Conservation (phyloP, 73 alveolate genomes). For the Halteria grandinella region DNA sequence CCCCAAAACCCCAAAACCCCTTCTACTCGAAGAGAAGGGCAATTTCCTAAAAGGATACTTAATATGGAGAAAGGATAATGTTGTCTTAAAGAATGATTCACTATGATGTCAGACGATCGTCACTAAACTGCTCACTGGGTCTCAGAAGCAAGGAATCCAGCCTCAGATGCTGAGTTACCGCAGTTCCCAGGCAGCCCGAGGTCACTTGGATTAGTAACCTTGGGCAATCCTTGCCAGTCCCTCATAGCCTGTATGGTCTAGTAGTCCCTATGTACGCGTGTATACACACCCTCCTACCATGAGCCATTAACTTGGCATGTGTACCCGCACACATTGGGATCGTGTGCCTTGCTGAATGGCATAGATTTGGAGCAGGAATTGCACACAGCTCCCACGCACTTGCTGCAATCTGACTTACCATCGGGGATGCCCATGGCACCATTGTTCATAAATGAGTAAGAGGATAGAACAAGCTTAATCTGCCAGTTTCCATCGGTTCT, state of each 20-base stretch:
- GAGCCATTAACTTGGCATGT: conserved; percentile 73
- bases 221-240: conserved; percentile 89
- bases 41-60: too few relatives aligned
- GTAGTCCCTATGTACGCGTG: conserved; percentile 96
- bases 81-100: too few relatives aligned
- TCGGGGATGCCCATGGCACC: conserved; percentile 96
- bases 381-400: conserved; percentile 81
- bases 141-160: too few relatives aligned
- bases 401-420: conserved; percentile 89
- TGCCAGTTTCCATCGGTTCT: conserved; percentile 94
- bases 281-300: conserved; percentile 92
- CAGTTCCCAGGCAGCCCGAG: conserved; percentile 79
- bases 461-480: conserved; percentile 83
- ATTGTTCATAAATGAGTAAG: conserved; percentile 87
- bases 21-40: too few relatives aligned
- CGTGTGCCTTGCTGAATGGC: conserved; percentile 88
- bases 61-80: too few relatives aligned
- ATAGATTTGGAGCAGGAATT: conserved; percentile 82
- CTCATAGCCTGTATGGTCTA: conserved; percentile 91
- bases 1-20: too few relatives aligned
- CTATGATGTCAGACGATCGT: too few relatives aligned
- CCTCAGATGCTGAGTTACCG: too few relatives aligned
- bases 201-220: conserved; percentile 57
- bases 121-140: too few relatives aligned
- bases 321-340: conserved; percentile 91